phyloP scores from a whole-genome alignment of 768 basidiomycete genomes.

The Lactarius tabidus region DNA sequence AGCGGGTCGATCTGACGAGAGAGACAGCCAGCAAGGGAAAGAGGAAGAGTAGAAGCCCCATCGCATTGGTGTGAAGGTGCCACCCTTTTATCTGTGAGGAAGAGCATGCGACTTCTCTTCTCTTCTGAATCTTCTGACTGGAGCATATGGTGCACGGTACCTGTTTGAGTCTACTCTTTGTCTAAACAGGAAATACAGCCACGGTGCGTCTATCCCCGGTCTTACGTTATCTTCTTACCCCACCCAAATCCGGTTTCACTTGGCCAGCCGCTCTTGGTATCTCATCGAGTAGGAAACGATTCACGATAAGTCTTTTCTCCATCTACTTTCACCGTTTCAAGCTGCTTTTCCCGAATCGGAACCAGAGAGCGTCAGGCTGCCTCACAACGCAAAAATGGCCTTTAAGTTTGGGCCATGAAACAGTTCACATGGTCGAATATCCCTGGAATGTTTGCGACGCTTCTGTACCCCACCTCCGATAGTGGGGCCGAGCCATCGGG shows the following conservation, averaged over 20 bases:
- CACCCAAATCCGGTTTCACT: background rate
- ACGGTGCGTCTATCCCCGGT: background rate
- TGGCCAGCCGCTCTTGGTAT: no score
- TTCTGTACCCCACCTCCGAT: background rate
- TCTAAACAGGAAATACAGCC: conserved; percentile 4
- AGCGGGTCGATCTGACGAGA: background rate
- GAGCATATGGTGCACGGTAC: conserved; percentile 6
- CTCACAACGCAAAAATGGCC: background rate
- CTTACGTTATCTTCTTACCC: background rate
- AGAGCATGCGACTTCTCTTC: background rate
- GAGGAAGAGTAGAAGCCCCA: background rate
- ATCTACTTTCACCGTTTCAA: background rate
- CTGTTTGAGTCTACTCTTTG: background rate
- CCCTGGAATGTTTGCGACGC: background rate
- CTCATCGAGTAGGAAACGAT: background rate
- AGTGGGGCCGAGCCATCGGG: background rate
- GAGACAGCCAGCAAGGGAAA: background rate
- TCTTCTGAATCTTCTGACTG: background rate
- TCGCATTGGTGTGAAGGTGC: background rate
- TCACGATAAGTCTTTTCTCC: background rate
- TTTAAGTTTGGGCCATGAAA: background rate
- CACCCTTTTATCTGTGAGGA: background rate
- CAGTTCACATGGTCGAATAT: background rate
- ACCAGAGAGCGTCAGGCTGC: background rate
- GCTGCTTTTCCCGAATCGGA: conserved; percentile 5